Base-by-base conservation (phyloP, 306 rosid genomes). In the Citrullus mucosospermus region DNA sequence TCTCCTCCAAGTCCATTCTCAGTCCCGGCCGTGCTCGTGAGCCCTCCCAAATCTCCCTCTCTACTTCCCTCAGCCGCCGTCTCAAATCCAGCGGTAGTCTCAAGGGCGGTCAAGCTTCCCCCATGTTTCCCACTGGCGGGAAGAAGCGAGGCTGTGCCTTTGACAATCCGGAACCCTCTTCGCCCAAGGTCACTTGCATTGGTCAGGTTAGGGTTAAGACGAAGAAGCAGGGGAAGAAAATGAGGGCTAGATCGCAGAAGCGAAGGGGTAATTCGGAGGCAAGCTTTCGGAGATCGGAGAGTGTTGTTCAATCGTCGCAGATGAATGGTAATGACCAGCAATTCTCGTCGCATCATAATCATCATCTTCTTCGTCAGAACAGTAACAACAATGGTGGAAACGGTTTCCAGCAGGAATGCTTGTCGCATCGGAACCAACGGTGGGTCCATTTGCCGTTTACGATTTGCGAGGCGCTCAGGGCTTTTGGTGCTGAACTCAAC, bases 181-280 rank as follows among this genome's bases (percentile, higher is more conserved):
- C 99, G 9, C 99, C 99, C 0, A 95, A 95, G 51, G 99, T 95
- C 1, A 95, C 99, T 2, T 95, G 99, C 54, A 95, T 95, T 77
- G 99, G 99, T 0, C 99, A 92, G 68, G 97, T 92, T 70, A 88
- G 99, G 55, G 99, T 92, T 55, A 91, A 91, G 81, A 92, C 95
- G 13, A 95, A 90, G 89, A 92, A 89, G 60, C 97, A 92, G 36
- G 95, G 98, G 72, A 93, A 88, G 89, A 91, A 89, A 81, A 88
- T 93, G 82, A 88, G 94, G 73, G 76, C 88, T 55, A 88, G 90
- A 84, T 89, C 97, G 32, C 86, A 80, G 70, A 86, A 89, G 75
- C 88, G 90, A 60, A 59, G 81, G 76, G 54, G 6, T 80, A 73
- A 70, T 78, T 80, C 83, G 1, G 93, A 92, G 55, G 87, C 92